A percentile compares a stretch with the other conserved stretches of the same genome.
Conservation (phyloP, 352 stramenopile genomes). For the Pythium oligandrum region DNA sequence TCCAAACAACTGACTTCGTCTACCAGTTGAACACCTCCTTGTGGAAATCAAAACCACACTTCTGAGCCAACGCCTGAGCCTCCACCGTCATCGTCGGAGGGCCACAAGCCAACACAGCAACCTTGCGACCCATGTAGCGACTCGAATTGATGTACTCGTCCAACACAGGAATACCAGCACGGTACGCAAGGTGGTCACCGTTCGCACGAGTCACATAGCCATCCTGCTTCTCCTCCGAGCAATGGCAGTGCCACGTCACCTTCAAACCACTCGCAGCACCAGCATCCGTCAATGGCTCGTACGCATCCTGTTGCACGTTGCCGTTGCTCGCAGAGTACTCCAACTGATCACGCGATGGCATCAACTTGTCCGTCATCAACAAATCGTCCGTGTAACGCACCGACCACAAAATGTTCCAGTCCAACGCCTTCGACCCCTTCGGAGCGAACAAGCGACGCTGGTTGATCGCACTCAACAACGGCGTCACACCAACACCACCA, state of each 20-base stretch:
- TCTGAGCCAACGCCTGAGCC: conserved; percentile 55
- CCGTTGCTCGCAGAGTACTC: conserved; percentile 17
- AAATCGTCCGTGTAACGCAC: conserved; percentile 54
- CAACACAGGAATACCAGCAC: conserved; percentile 47
- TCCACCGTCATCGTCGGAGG: conserved; percentile 68
- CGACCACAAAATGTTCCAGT: conserved; percentile 65
- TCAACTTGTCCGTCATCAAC: conserved; percentile 69
- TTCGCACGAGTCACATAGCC: conserved; percentile 42
- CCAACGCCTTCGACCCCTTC: conserved; percentile 25
- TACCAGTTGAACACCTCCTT: conserved; percentile 83
- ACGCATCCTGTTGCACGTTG: conserved; percentile 28
- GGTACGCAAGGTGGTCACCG: conserved; percentile 52
- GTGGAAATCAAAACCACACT: conserved; percentile 74
- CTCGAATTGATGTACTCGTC: conserved; percentile 68
- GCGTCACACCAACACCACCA: conserved; percentile 74
- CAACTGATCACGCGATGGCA: conserved; percentile 44
- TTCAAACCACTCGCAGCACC: conserved; percentile 20
- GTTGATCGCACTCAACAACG: conserved; percentile 73
- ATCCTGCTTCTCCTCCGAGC: conserved; percentile 42
- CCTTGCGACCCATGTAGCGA: conserved; percentile 49
- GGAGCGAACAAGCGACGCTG: conserved; percentile 27
- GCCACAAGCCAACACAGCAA: conserved; percentile 70
- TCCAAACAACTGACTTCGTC: too few relatives aligned
- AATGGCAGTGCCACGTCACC: conserved; percentile 59
- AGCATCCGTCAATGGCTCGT: conserved; percentile 22